A percentile compares a stretch with the other conserved stretches of the same genome.
Conservation (phyloP, 495 filamentous ascomycete genomes). For the Durotheca rogersii region DNA sequence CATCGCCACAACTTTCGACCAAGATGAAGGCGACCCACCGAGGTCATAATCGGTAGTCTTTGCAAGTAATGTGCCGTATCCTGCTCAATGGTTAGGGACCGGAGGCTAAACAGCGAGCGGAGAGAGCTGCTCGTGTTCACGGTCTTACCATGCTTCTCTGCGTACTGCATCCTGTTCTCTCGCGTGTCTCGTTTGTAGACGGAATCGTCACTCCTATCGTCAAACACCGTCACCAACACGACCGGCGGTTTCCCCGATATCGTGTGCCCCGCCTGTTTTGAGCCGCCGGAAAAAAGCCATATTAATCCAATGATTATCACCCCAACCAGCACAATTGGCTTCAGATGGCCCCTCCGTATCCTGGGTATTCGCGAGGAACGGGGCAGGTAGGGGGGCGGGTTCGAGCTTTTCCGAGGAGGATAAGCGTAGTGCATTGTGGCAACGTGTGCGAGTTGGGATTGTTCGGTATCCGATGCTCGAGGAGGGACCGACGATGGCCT, state of each 20-base stretch:
- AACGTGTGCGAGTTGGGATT: slow-evolving; percentile 3
- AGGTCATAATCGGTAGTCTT: slow-evolving; percentile 75
- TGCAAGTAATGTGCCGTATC: slow-evolving; percentile 84
- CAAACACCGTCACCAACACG: slow-evolving; percentile 85
- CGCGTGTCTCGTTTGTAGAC: slow-evolving; percentile 69
- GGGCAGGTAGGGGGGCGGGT: slow-evolving; percentile 60
- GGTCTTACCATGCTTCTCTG: slow-evolving; percentile 78
- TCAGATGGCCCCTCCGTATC: slow-evolving; percentile 67
- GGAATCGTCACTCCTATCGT: slow-evolving; percentile 60
- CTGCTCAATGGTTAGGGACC: slow-evolving; percentile 46
- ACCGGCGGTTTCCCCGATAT: slow-evolving; percentile 73
- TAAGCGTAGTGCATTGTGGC: slow-evolving; percentile 84
- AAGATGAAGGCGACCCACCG: slow-evolving; percentile 62
- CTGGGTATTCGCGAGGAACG: slow-evolving; percentile 60
- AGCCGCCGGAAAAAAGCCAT: slow-evolving; percentile 59
- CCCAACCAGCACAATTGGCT: slow-evolving; percentile 58
- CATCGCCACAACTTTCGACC: slow-evolving; percentile 81
- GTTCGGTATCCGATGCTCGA: not conserved
- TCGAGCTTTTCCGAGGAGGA: slow-evolving; percentile 77
- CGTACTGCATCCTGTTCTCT: slow-evolving; percentile 84
- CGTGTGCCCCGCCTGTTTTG: slow-evolving; percentile 25
- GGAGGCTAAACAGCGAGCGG: not conserved
- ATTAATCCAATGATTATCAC: slow-evolving; percentile 60
- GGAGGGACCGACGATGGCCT: not conserved
- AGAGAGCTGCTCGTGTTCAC: too few species aligned